Evolutionary conservation across 805 yeast species (phyloP), one percentile per base, ranked within the genome.

Genomic region (Myxozyma neglecta): DNA sequence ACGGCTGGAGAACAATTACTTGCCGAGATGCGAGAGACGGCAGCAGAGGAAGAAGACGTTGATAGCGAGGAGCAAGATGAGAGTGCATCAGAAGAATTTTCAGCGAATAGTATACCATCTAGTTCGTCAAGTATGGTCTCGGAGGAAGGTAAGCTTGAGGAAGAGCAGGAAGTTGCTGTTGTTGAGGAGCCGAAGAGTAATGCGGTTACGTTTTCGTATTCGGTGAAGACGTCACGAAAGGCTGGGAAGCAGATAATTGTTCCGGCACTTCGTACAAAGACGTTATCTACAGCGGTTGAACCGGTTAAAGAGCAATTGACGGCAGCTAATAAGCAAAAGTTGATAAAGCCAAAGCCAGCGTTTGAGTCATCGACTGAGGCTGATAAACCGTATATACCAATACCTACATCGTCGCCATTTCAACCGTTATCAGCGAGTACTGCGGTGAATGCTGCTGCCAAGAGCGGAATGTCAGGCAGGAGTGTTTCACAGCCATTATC

Each of bases 381-480:
- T 11, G 62, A 61, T 29, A 58, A 49, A 45, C 65, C 62, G 10
- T 54, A 58, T 39, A 56, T 61, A 7, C 65, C 65, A 11, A 24
- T 61, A n/a, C 65, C 65, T 4, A 29, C 47, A 18, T 16, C 59
- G 1, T 47, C 60, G 7, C 47, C 47, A 14, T 57, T 53, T 29
- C 36, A 35, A 14, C 53, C 65, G 39, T 11, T 53, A 1, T 36
- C 54, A 1, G 55, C 44, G 13, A 11, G 35, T 29, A 32, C 52
- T 10, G 16, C 52, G 5, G 46, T n/a, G 13, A 54, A 47, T 37
- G 37, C 37, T 5, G 10, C 36, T 14, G 13, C 18, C 16, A 35
- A 37, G 14, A 39, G 32, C 29, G 36, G 53, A 20, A 37, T 51
- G 18, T 6, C 44, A 6, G 35, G 44, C 16, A 49, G 54, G 5